These are phyloP conservation scores for Panaeolus papilionaceus DNA, from an alignment of 768 basidiomycete species.

Conservation along the genomic window DNA sequence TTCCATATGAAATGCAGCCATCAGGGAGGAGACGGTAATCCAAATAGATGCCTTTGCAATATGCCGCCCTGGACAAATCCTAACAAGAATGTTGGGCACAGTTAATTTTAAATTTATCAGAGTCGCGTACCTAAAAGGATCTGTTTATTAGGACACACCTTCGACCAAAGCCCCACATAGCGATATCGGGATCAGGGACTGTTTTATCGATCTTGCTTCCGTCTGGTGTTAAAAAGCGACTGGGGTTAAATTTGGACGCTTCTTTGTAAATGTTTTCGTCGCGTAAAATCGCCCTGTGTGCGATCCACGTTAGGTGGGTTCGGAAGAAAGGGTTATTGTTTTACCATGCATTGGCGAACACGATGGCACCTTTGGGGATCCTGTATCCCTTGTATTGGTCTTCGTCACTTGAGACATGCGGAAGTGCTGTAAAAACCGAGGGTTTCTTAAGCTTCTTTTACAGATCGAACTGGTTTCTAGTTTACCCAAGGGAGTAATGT, in stretches of 20 bases:
- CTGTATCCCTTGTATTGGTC: conserved; percentile 35
- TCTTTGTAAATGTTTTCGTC: conserved; percentile 41
- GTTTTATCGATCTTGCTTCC: conserved; percentile 26
- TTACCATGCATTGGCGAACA: conserved; percentile 38
- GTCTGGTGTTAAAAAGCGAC: conserved; percentile 37
- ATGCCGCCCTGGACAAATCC: conserved; percentile 26
- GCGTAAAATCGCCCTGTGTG: conserved; percentile 33
- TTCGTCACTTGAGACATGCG: conserved; percentile 25
- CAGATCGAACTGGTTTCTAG: not conserved
- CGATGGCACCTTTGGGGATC: conserved; percentile 35
- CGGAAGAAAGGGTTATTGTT: not conserved
- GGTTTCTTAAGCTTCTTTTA: not conserved
- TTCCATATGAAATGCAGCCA: conserved; percentile 1
- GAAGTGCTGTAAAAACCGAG: conserved; percentile 24
- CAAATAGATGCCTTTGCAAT: conserved; percentile 26
- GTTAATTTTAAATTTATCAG: not conserved
- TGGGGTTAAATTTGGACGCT: conserved; percentile 41
- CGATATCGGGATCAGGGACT: conserved; percentile 30
- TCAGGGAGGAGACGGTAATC: conserved; percentile 23
- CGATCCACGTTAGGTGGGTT: not conserved
- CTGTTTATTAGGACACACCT: conserved; percentile 17
- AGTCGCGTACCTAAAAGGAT: not conserved
- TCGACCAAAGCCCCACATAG: conserved; percentile 37
- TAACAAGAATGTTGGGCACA: not conserved
- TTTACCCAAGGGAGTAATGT: conserved; percentile 33